Evolutionary conservation across 2,329 filamentous ascomycete genomes (phyloP), one percentile per base, ranked within the genome.

Genomic region (Geosmithia putterillii): DNA sequence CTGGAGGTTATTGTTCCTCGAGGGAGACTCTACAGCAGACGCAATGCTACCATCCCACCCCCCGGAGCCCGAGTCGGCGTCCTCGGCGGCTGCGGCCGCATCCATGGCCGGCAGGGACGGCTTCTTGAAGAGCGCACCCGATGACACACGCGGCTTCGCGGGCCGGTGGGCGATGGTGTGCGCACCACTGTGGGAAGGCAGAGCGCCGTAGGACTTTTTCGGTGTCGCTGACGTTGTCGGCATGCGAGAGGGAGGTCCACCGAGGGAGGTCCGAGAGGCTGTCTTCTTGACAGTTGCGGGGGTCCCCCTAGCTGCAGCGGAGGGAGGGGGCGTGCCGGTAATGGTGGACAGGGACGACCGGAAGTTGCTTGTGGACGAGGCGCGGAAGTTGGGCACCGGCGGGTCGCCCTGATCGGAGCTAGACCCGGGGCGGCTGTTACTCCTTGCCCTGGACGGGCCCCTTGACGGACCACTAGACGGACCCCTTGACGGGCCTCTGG

Each of bases 51-150:
- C 61, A 41, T 61, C 52, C 58, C 60, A 61, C 2, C 46, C 42
- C 7, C 44, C 50, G 0, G 45, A 47, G 5, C 25, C 28, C 4
- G 36, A 50, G 17, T 49, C 53, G 14, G 39, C 23, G 0, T 44
- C 44, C 5, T 42, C 44, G 17, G 50, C 41, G 1, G 52, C 17
- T 4, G 54, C 47, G 7, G 50, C 45, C 17, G 46, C 46, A 17
- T 59, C 55, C 7, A 74, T 48, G 1, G 61, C 61, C 7, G 67
- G 60, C 15, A 69, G 55, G 0, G 73, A 71, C 1, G 76, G 69
- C 48, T 81, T 82, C 47, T 68, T 70, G 47, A 71, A 71, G 2
- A 78, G 55, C 1, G 70, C 69, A 46, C 67, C 71, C 0, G 73
- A 54, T 0, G 79, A 73, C n/a, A 68, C 64, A 19, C 72, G 71